phyloP scores from a whole-genome alignment of 768 basidiomycete species.

The Kwoniella bestiolae region DNA sequence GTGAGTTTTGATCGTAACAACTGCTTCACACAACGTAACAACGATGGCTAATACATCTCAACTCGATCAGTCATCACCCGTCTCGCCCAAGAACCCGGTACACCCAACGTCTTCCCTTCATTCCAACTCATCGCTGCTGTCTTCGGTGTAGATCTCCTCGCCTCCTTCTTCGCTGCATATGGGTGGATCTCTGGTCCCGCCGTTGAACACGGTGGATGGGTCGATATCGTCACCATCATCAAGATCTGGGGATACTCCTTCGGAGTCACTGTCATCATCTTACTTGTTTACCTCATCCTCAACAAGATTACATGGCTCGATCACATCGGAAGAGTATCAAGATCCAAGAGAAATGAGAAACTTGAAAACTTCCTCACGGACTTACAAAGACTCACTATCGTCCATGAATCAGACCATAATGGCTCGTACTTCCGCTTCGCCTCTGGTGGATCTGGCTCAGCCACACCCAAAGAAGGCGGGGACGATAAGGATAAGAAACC shows the following conservation, averaged over 20 bases:
- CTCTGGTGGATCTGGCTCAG: conserved; percentile 16
- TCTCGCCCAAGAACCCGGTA: conserved; percentile 47
- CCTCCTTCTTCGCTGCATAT: conserved; percentile 59
- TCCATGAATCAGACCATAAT: conserved; percentile 56
- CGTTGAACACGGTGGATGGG: conserved; percentile 40
- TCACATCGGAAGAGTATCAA: conserved; percentile 57
- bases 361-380: conserved; percentile 60
- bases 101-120: conserved; percentile 58
- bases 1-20: no score
- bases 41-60: not conserved
- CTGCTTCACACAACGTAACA: no score
- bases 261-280: conserved; percentile 58
- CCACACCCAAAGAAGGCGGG: conserved; percentile 22
- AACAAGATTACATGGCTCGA: conserved; percentile 60
- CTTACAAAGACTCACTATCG: conserved; percentile 59
- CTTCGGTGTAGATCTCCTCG: conserved; percentile 59
- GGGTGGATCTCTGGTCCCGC: conserved; percentile 60
- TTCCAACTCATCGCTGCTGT: conserved; percentile 59
- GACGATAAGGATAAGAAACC: conserved; percentile 30
- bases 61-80: conserved; percentile 55
- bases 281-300: conserved; percentile 59
- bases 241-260: conserved; percentile 60
- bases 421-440: conserved; percentile 42
- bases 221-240: conserved; percentile 60
- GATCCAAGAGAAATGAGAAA: conserved; percentile 57